Conservation (phyloP, 768 basidiomycete species). For the Albatrellus ellisii region DNA sequence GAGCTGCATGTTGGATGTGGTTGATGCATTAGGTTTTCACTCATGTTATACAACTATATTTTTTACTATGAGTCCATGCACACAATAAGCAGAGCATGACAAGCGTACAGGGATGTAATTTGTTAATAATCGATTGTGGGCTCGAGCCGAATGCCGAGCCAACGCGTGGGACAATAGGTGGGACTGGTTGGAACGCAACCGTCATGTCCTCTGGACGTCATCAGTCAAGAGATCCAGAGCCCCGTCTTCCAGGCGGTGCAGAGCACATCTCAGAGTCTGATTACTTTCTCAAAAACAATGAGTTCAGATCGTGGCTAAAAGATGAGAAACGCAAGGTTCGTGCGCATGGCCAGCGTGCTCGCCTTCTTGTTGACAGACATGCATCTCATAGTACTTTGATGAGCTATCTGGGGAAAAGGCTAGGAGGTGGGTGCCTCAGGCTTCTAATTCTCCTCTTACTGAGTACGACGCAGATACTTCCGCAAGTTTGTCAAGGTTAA, state of each 20-base stretch:
- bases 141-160: no score
- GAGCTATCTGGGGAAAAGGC: constrained; percentile 75
- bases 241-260: constrained; percentile 38
- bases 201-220: no score
- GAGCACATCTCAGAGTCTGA: constrained; percentile 68
- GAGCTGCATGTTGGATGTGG: neutral
- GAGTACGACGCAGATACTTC: constrained; percentile 52
- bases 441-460: constrained; percentile 18
- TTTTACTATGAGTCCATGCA: constrained; percentile 2
- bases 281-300: constrained; percentile 80
- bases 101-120: no score
- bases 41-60: constrained; percentile 1
- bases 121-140: no score
- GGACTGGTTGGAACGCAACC: no score
- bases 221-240: constrained; percentile 4
- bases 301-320: constrained; percentile 82
- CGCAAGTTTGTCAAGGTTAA: constrained; percentile 80
- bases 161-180: no score
- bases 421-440: constrained; percentile 37
- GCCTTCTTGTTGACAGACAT: neutral
- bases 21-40: neutral
- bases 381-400: constrained; percentile 57
- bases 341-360: constrained; percentile 12
- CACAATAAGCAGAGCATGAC: constrained; percentile 3
- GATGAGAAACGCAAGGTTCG: constrained; percentile 49